These are phyloP conservation scores for Fusarium verrucosum DNA, from an alignment of 2,329 filamentous ascomycete species.

Conservation along the genomic window DNA sequence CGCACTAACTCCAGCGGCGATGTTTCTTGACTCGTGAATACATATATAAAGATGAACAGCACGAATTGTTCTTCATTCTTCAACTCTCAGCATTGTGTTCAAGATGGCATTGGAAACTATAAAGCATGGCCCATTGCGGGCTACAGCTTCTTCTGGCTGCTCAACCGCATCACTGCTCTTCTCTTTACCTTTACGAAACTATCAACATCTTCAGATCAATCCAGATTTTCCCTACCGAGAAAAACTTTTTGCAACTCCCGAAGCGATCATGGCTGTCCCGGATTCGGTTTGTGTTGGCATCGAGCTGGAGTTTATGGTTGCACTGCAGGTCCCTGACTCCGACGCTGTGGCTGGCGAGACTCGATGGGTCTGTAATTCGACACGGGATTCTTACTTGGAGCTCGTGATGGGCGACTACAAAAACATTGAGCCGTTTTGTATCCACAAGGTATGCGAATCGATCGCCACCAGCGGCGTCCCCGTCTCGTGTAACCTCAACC, in stretches of 20 bases:
- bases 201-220: constrained; percentile 8
- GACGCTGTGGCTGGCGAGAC: background rate
- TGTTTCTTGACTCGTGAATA: background rate
- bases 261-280: constrained; percentile 8
- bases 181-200: constrained; percentile 4
- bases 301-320: constrained; percentile 44
- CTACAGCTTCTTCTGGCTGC: constrained; percentile 13
- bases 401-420: constrained; percentile 27
- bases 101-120: constrained; percentile 30
- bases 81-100: constrained; percentile 4
- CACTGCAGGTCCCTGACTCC: constrained; percentile 21
- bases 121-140: constrained; percentile 22
- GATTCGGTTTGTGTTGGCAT: constrained; percentile 37
- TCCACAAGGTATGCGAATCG: constrained; percentile 37
- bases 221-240: background rate
- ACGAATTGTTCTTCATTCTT: constrained; percentile 8
- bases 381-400: constrained; percentile 5
- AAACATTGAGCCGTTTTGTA: constrained; percentile 5
- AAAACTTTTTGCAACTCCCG: background rate
- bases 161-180: constrained; percentile 8
- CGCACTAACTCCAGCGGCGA: background rate
- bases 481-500: constrained; percentile 26
- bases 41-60: constrained; percentile 15
- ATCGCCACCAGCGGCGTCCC: constrained; percentile 35
- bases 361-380: constrained; percentile 28